Conservation (phyloP, 148 eudicot genomes). For the Rhododendron ferrugineum region DNA sequence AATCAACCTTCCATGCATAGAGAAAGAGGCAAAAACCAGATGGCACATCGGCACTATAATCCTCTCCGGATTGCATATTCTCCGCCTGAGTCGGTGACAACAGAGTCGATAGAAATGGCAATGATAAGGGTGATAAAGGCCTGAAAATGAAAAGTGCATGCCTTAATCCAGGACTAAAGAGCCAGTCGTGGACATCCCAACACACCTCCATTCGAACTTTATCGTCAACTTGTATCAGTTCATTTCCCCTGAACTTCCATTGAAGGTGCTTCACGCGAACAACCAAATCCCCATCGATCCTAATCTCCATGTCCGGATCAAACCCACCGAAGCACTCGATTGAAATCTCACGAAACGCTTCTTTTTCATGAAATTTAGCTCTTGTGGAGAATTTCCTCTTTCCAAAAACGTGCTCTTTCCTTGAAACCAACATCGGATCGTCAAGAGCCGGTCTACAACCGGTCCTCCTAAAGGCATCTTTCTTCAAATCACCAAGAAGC, state of each 20-base stretch:
- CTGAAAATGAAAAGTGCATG: slow-evolving; percentile 70
- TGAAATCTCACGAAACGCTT: slow-evolving; percentile 48
- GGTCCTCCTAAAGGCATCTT: slow-evolving; percentile 65
- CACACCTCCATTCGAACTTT: slow-evolving; percentile 57
- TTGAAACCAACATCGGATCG: slow-evolving; percentile 55
- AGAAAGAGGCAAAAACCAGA: slow-evolving; percentile 63
- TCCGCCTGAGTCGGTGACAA: slow-evolving; percentile 8
- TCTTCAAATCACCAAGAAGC: slow-evolving; percentile 58
- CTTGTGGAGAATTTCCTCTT: slow-evolving; percentile 53
- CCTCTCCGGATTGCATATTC: slow-evolving; percentile 9
- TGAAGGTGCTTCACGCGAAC: slow-evolving; percentile 64
- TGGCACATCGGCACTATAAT: slow-evolving; percentile 17
- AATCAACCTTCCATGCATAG: slow-evolving; percentile 89
- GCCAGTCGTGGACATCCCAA: slow-evolving; percentile 90
- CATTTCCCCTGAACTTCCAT: slow-evolving; percentile 81
- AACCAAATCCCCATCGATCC: slow-evolving; percentile 51
- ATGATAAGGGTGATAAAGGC: slow-evolving; percentile 8
- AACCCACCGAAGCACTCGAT: slow-evolving; percentile 45
- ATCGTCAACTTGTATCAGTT: slow-evolving; percentile 34
- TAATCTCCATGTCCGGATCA: slow-evolving; percentile 63
- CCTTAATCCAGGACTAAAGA: slow-evolving; percentile 60
- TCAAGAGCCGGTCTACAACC: slow-evolving; percentile 62
- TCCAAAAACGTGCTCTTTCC: slow-evolving; percentile 71
- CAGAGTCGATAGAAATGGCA: neutral
- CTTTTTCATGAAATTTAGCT: slow-evolving; percentile 54